Evolutionary conservation across 1,284 basidiomycete species (phyloP), one percentile per base, ranked within the genome.

Genomic region (Moesziomyces sp.): DNA sequence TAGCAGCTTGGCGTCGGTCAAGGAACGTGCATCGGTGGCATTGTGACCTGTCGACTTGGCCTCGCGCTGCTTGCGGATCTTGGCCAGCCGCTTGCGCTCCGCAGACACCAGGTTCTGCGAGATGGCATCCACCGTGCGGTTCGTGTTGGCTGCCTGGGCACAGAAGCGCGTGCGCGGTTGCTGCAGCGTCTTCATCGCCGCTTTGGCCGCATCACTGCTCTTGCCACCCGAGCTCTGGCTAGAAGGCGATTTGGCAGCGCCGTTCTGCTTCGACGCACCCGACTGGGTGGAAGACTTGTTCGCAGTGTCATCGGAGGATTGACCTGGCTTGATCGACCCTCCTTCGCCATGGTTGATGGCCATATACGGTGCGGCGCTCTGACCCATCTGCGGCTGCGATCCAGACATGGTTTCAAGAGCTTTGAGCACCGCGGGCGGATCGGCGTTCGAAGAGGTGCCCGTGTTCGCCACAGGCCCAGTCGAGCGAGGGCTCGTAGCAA

Each of bases 101-200:
- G 50, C 35, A 11, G 55, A 30, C 30, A 64, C 70, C 1, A 68
- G 48, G 0, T 30, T 30, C 24, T 56, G 44, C 8, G 61, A 50
- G 16, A 56, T 50, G 3, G 50, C 51, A 47, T 73, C 64, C 26
- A 61, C 54, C 1, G 70, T 68, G 21, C 24, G 24, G 48, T 73
- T 68, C 3, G 50, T 60, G 57, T 67, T 73, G 11, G 57, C 49
- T 0, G 60, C 23, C 38, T 73, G 70, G 2, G 64, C 70, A 26
- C 70, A 73, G 48, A 73, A 73, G 19, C 70, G 63, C 14, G 64
- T 57, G 8, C 70, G 70, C 11, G 64, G 70, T 28, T 55, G 42
- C 16, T 72, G 62, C 18, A 66, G 47, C 23, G 57, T 26, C 16
- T 47, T 21, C 21, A 49, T 16, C 5, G 43, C 23, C 24, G 54